phyloP scores from a whole-genome alignment of 345 rosid species.

The Citrus cavaleriei region DNA sequence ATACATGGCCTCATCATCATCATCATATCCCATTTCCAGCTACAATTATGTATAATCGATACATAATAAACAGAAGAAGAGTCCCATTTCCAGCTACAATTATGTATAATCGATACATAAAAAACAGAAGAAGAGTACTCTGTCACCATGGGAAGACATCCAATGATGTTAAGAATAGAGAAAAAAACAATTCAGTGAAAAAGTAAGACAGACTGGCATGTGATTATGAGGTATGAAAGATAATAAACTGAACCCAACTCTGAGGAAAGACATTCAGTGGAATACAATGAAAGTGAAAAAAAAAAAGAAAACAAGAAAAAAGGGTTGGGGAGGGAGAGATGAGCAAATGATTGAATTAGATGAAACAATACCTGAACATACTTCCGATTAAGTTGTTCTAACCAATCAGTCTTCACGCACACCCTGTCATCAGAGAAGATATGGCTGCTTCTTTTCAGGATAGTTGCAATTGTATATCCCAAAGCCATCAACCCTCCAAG shows the following conservation, averaged over 20 bases:
- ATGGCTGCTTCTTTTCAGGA: conserved; percentile 93
- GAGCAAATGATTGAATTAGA: neutral
- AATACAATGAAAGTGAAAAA: neutral
- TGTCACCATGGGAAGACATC: neutral
- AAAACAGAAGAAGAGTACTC: neutral
- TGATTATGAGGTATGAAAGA: neutral
- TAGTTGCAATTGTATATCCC: conserved; percentile 92
- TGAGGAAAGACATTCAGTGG: neutral
- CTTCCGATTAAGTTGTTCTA: conserved; percentile 87
- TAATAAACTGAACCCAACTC: neutral
- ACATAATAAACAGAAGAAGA: neutral
- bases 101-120: neutral
- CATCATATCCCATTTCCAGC: neutral
- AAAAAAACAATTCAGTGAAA: neutral
- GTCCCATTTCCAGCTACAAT: neutral
- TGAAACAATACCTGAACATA: conserved; percentile 72
- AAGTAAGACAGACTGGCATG: neutral
- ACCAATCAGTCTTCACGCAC: conserved; percentile 89
- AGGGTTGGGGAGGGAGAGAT: neutral
- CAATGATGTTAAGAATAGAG: neutral
- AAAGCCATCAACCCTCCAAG: conserved; percentile 98
- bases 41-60: neutral
- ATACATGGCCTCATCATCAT: neutral
- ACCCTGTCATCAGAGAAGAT: conserved; percentile 68
- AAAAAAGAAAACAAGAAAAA: too few relatives aligned